Base-by-base conservation (phyloP, 1,139 yeast genomes). In the Kodamaea sp. region DNA sequence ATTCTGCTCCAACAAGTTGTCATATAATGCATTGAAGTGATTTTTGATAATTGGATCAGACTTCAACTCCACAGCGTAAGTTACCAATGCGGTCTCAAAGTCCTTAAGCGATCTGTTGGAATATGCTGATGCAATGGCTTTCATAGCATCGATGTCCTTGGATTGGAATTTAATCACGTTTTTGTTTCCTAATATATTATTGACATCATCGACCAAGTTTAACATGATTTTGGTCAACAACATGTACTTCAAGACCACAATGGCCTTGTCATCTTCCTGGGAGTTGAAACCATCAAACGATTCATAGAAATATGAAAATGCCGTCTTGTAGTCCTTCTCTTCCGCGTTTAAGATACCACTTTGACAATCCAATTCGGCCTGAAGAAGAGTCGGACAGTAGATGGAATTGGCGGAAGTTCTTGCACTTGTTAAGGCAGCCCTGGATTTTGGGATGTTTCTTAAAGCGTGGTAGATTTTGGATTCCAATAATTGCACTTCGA, bases 311-410 rank as follows among this genome's bases (percentile, higher is more conserved):
- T 92, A 92, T 5, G 97, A 89, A 55, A 78, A 94, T 7, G 97
- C 96, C 5, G 98, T 94, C 57, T 88, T 86, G 66, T 87, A 94
- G 61, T 94, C 99, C 58, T 86, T 86, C 52, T 94, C 98, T 61
- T 94, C 97, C 22, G 97, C 95, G 63, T 92, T 95, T 46, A 94
- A 74, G 38, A 92, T 82, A 47, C 99, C 99, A 58, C 95, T 83
- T 81, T 90, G 92, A 63, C 89, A 78, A 59, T 94, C 98, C 40
- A 94, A 73, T 55, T 89, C 95, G 1, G 98, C 98, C 63, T 94
- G 96, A 51, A 85, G 77, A 33, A 83, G 70, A n/a, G 97, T 88
- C 8, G 97, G 96, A 50, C 96, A 87, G 65, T 90, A 94, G 38
- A 94, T 88, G 24, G 97, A 78, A 59, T 92, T 94, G 11, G 98